Evolutionary conservation across 208 protist species (phyloP), one percentile per base, ranked within the genome.

Genomic region (Eutreptiella sp.): DNA sequence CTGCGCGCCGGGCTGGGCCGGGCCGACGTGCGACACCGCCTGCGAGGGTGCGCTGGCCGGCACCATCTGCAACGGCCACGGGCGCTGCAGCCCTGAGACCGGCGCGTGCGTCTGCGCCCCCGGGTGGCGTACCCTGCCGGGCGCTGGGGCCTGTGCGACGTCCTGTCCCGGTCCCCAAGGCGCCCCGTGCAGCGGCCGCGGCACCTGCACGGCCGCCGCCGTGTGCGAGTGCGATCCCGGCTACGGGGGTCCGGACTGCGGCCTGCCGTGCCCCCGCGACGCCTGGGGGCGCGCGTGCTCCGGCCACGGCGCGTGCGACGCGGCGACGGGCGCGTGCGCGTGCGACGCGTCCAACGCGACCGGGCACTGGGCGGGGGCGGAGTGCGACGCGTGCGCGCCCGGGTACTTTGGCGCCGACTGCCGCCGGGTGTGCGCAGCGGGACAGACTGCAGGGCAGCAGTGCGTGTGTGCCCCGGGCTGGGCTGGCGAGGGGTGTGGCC

Each of bases 1-100:
- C 9, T 64, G 58, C 23, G 23, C 7, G 4, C 11, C 26, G 16
- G 58, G 50, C 11, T 64, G 24, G 5, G 29, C 58, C 14, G 58
- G 58, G 4, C 5, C 16, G 21, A 7, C 50, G 28, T 64, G 58
- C 58, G 45, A 62, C 46, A n/a, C n/a, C n/a, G n/a, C n/a, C n/a
- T n/a, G n/a, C n/a, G n/a, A n/a, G n/a, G n/a, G n/a, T n/a, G n/a
- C n/a, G 43, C 23, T 9, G 26, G 19, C 14, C 26, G 19, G 21
- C 5, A 14, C 19, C 43, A 7, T 9, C 19, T 48, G 43, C 43
- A 29, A n/a, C 16, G 43, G 43, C 43, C 16, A 48, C 43, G 43
- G 43, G 9, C 9, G 26, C 16, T 48, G 43, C 43, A 24, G 26
- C 43, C 43, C 19, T 23, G 9, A n/a, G 19, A 29, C 7, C 19